These are phyloP conservation scores for Samsoniella hepiali DNA, from an alignment of 2,329 filamentous ascomycete genomes.

Conservation along the genomic window DNA sequence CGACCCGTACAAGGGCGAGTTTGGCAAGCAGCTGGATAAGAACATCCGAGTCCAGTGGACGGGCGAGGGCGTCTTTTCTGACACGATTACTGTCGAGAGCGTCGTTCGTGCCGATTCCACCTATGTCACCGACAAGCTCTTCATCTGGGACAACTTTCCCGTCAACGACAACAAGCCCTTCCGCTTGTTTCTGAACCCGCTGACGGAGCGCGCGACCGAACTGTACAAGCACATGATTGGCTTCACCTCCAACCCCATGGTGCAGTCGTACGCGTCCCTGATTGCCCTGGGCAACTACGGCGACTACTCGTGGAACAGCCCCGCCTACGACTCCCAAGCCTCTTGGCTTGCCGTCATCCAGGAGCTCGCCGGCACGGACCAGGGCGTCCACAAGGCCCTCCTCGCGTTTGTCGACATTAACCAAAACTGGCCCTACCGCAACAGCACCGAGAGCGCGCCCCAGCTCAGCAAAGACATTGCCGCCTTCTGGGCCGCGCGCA, in stretches of 20 bases:
- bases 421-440: slow-evolving; percentile 21
- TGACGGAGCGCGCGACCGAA: slow-evolving; percentile 16
- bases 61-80: slow-evolving; percentile 21
- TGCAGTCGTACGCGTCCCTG: slow-evolving; percentile 22
- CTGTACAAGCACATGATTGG: slow-evolving; percentile 21
- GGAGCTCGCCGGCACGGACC: slow-evolving; percentile 18
- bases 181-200: slow-evolving; percentile 21
- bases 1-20: slow-evolving; percentile 20
- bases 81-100: slow-evolving; percentile 19
- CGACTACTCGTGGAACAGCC: slow-evolving; percentile 21
- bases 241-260: slow-evolving; percentile 22
- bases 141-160: slow-evolving; percentile 23
- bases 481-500: slow-evolving; percentile 19
- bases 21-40: slow-evolving; percentile 18
- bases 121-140: slow-evolving; percentile 22
- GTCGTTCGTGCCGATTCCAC: slow-evolving; percentile 15
- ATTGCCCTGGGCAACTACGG: slow-evolving; percentile 20
- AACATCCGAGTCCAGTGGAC: slow-evolving; percentile 22
- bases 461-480: slow-evolving; percentile 19
- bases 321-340: slow-evolving; percentile 11
- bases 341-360: slow-evolving; percentile 16
- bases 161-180: slow-evolving; percentile 20
- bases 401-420: slow-evolving; percentile 19
- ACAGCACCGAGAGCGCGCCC: slow-evolving; percentile 17
- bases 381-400: slow-evolving; percentile 9